These are phyloP conservation scores for Eragrostis tef DNA, from an alignment of 202 grass and related monocot species.

Conservation along the genomic window DNA sequence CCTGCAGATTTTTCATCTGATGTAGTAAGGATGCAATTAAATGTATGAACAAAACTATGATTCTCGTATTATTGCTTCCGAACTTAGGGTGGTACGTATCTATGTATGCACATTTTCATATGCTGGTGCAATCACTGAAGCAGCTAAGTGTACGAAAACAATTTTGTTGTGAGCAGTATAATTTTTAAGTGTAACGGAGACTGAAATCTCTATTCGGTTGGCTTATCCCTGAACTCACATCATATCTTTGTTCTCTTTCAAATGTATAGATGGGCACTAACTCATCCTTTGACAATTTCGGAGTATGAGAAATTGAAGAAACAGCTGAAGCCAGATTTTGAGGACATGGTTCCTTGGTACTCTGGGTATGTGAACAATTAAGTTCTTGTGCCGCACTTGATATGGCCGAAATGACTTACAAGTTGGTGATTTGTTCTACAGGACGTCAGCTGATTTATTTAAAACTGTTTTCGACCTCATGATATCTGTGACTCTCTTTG, in stretches of 20 bases:
- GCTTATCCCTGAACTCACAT: conserved; percentile 25
- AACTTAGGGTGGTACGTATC: conserved; percentile 8
- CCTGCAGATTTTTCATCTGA: not conserved
- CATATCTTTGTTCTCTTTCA: conserved; percentile 18
- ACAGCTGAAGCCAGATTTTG: conserved; percentile 92
- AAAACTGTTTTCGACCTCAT: conserved; percentile 98
- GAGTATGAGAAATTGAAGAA: conserved; percentile 91
- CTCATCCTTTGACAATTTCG: conserved; percentile 79
- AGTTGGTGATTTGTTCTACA: conserved; percentile 53
- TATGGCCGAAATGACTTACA: conserved; percentile 19
- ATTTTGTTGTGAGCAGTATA: conserved; percentile 29
- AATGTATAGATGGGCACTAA: conserved; percentile 79
- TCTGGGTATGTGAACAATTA: conserved; percentile 71
- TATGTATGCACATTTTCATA: not conserved
- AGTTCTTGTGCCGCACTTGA: conserved; percentile 30
- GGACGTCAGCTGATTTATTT: conserved; percentile 96
- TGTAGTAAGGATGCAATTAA: not conserved
- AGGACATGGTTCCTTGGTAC: conserved; percentile 99
- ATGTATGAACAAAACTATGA: not conserved
- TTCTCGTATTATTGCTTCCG: conserved; percentile 32
- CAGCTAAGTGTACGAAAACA: not conserved
- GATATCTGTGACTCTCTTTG: conserved; percentile 96
- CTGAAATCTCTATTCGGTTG: conserved; percentile 28
- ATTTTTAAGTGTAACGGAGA: conserved; percentile 24
- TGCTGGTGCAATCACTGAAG: too few species aligned